Percentiles rank a stretch among this genome's conserved stretches.
Conservation (phyloP, 768 basidiomycete species). For the Lactarius sanguifluus region DNA sequence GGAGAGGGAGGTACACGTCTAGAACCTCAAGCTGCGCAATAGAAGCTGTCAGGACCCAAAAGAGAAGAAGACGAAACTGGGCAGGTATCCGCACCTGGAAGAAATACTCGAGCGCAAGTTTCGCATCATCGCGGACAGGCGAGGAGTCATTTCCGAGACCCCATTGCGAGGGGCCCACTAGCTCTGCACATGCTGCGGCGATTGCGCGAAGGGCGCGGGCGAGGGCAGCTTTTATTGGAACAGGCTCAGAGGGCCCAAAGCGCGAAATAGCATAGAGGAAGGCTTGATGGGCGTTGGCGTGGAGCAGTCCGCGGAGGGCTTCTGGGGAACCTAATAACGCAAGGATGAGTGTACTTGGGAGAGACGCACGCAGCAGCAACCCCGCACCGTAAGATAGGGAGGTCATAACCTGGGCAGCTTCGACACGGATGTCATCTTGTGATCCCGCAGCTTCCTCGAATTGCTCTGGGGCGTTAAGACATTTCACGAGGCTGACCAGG, state of each 20-base stretch:
- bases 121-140: slow-evolving; percentile 49
- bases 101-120: slow-evolving; percentile 54
- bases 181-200: slow-evolving; percentile 59
- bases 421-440: slow-evolving; percentile 57
- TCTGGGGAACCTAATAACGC: slow-evolving; percentile 55
- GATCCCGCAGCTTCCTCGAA: slow-evolving; percentile 38
- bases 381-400: slow-evolving; percentile 66
- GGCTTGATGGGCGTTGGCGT: slow-evolving; percentile 55
- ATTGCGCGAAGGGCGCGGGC: slow-evolving; percentile 63
- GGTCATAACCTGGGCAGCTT: slow-evolving; percentile 72
- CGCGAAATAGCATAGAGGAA: slow-evolving; percentile 62
- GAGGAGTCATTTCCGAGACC: slow-evolving; percentile 52
- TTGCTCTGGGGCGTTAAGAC: slow-evolving; percentile 47
- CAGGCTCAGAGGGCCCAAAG: slow-evolving; percentile 41
- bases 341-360: neutral
- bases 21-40: slow-evolving; percentile 52
- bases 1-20: slow-evolving; percentile 66
- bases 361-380: neutral
- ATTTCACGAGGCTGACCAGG: slow-evolving; percentile 57
- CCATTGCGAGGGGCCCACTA: slow-evolving; percentile 68
- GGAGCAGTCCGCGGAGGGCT: slow-evolving; percentile 57
- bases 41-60: slow-evolving; percentile 14
- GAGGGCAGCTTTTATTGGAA: slow-evolving; percentile 53
- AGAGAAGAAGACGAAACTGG: neutral
- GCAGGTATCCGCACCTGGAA: slow-evolving; percentile 49